A percentile compares a stretch with the other conserved stretches of the same genome.
phyloP scores from a whole-genome alignment of 306 rosid genomes.

The Quercus bicolor region DNA sequence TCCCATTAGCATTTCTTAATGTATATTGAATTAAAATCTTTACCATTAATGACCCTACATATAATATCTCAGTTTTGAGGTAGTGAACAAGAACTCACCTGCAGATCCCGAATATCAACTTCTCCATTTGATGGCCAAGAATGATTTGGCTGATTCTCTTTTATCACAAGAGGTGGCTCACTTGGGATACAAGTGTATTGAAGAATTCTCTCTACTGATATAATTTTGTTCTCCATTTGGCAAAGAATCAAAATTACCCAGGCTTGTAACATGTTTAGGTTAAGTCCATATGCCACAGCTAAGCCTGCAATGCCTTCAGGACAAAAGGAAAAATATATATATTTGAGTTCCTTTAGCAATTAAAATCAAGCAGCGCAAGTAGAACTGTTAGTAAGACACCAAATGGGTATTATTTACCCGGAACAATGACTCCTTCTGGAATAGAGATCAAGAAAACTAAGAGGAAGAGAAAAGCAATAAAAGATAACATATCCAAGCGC shows the following conservation, averaged over 20 bases:
- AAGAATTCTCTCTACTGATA: constrained; percentile 71
- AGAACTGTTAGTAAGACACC: background rate
- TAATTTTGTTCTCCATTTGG: constrained; percentile 54
- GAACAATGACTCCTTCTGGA: constrained; percentile 53
- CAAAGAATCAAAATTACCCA: constrained; percentile 45
- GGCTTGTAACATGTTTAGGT: constrained; percentile 51
- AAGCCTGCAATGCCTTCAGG: constrained; percentile 65
- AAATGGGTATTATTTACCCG: constrained; percentile 36
- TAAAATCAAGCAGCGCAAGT: background rate
- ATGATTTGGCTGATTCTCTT: constrained; percentile 40
- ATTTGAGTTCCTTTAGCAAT: background rate
- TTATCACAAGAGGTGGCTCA: constrained; percentile 61
- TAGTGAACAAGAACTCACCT: constrained; percentile 29
- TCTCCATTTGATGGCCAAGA: constrained; percentile 64
- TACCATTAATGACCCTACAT: no score
- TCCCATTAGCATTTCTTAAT: background rate
- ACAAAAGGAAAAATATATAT: background rate
- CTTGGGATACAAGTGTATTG: constrained; percentile 49
- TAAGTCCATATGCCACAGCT: constrained; percentile 64
- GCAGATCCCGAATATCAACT: constrained; percentile 52
- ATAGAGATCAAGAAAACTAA: constrained; percentile 58
- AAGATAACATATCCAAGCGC: constrained; percentile 58
- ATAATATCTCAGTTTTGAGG: background rate
- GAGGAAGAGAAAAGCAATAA: constrained; percentile 48
- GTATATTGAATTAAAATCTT: background rate